phyloP scores from a whole-genome alignment of 495 filamentous ascomycete species.

The Trichoderma asperelloides region DNA sequence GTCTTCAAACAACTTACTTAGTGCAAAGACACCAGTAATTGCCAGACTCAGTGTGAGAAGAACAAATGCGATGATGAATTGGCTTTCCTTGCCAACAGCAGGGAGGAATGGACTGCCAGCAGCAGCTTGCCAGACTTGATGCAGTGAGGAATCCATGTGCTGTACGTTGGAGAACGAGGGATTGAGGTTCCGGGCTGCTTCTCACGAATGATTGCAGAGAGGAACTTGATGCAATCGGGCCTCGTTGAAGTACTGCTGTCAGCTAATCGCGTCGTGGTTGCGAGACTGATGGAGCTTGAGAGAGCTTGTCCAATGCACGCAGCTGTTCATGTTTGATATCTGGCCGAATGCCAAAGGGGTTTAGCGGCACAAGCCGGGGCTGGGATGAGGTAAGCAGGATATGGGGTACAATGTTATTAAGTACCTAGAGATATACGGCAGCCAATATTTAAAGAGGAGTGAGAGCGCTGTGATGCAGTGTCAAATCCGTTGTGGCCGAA shows the following conservation, averaged over 20 bases:
- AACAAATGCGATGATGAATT: conserved; percentile 74
- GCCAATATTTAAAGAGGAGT: too few species aligned
- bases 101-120: conserved; percentile 75
- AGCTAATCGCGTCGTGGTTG: background rate
- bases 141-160: conserved; percentile 63
- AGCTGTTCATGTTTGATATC: conserved; percentile 3
- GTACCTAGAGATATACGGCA: too few species aligned
- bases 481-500: too few species aligned
- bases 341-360: background rate
- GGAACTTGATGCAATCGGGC: background rate
- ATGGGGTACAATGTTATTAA: too few species aligned
- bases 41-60: conserved; percentile 61
- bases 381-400: background rate
- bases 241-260: background rate
- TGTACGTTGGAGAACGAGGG: background rate
- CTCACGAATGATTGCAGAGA: background rate
- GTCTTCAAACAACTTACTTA: conserved; percentile 53
- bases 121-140: conserved; percentile 83
- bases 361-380: background rate
- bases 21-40: conserved; percentile 64
- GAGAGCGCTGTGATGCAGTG: too few species aligned
- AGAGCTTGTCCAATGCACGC: background rate
- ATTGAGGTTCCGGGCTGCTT: background rate
- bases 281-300: conserved; percentile 3
- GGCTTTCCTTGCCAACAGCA: conserved; percentile 67